Evolutionary conservation across 169 alveolate genomes (phyloP).

Genomic region (Hepatocystis sp.): DNA sequence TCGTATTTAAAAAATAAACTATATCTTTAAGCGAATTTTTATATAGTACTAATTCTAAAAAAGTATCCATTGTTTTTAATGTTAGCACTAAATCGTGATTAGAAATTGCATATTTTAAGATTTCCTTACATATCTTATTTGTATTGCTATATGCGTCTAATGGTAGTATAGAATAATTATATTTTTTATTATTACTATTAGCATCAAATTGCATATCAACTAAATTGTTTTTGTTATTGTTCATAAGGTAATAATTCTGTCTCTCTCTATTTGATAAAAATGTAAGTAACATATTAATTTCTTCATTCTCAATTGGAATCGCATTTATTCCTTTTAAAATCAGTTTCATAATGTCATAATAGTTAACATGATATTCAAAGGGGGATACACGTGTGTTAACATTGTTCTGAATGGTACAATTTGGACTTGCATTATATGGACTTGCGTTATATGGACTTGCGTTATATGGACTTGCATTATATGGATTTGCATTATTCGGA

Average conservation of each 20-base stretch:
- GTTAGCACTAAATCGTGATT: slow-evolving; percentile 57
- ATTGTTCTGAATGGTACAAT: too few relatives aligned
- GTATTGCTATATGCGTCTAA: slow-evolving; percentile 44
- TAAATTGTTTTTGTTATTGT: slow-evolving; percentile 13
- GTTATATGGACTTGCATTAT: neutral
- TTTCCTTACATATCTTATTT: slow-evolving; percentile 42
- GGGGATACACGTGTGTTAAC: too few relatives aligned
- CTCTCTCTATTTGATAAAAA: slow-evolving; percentile 36
- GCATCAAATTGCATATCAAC: slow-evolving; percentile 1
- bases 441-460: too few relatives aligned
- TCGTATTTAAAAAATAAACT: slow-evolving; percentile 54
- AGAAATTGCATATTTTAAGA: slow-evolving; percentile 64
- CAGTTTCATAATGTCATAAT: slow-evolving; percentile 50
- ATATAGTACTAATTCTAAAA: slow-evolving; percentile 53
- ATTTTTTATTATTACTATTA: neutral
- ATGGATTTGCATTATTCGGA: neutral
- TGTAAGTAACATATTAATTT: slow-evolving; percentile 47
- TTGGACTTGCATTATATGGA: too few relatives aligned
- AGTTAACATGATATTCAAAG: slow-evolving; percentile 31
- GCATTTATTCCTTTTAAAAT: slow-evolving; percentile 63
- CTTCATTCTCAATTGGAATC: slow-evolving; percentile 55
- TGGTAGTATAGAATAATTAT: slow-evolving; percentile 22
- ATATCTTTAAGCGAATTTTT: slow-evolving; percentile 60
- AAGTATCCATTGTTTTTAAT: slow-evolving; percentile 47
- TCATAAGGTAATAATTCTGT: slow-evolving; percentile 10